A percentile compares a stretch with the other conserved stretches of the same genome.
Evolutionary conservation across 2,329 filamentous ascomycete species (phyloP).

Genomic region (Pseudohalonectria lignicola): DNA sequence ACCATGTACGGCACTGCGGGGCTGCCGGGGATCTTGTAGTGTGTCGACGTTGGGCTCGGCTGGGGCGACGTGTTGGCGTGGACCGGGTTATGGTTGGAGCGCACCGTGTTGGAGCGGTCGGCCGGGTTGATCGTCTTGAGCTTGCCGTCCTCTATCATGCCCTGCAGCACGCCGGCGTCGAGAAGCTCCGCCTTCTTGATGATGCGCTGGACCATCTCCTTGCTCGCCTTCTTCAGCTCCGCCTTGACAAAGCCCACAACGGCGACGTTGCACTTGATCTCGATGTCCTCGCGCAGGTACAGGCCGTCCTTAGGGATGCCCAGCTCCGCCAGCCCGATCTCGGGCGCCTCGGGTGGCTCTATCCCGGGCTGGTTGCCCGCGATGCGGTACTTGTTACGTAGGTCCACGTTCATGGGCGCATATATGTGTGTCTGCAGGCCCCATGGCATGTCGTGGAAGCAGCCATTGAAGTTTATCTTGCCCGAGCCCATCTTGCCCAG

Average conservation of each 20-base stretch:
- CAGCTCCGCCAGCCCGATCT: slow-evolving; percentile 47
- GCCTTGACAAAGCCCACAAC: slow-evolving; percentile 55
- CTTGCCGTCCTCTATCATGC: slow-evolving; percentile 56
- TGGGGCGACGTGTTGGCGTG: slow-evolving; percentile 15
- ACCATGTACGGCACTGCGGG: slow-evolving; percentile 27
- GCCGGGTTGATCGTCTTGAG: slow-evolving; percentile 48
- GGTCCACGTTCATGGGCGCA: slow-evolving; percentile 54
- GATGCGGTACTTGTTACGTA: slow-evolving; percentile 58
- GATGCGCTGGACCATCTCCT: slow-evolving; percentile 56
- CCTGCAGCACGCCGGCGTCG: slow-evolving; percentile 52
- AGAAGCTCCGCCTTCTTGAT: slow-evolving; percentile 62
- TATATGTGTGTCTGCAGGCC: slow-evolving; percentile 63
- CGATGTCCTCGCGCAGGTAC: slow-evolving; percentile 60
- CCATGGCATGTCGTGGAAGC: slow-evolving; percentile 63
- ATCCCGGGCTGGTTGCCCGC: slow-evolving; percentile 56
- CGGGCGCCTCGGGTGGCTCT: slow-evolving; percentile 48
- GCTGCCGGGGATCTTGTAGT: slow-evolving; percentile 6
- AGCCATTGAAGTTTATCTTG: slow-evolving; percentile 58
- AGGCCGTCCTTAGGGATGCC: slow-evolving; percentile 53
- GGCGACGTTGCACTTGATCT: slow-evolving; percentile 58
- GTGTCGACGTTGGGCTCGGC: slow-evolving; percentile 13
- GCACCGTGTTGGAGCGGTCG: slow-evolving; percentile 28
- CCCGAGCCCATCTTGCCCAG: slow-evolving; percentile 53
- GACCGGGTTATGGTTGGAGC: slow-evolving; percentile 10
- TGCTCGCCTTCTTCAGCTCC: slow-evolving; percentile 54